Evolutionary conservation across 1,284 basidiomycete genomes (phyloP).

Genomic region (Tylopilus sp.): DNA sequence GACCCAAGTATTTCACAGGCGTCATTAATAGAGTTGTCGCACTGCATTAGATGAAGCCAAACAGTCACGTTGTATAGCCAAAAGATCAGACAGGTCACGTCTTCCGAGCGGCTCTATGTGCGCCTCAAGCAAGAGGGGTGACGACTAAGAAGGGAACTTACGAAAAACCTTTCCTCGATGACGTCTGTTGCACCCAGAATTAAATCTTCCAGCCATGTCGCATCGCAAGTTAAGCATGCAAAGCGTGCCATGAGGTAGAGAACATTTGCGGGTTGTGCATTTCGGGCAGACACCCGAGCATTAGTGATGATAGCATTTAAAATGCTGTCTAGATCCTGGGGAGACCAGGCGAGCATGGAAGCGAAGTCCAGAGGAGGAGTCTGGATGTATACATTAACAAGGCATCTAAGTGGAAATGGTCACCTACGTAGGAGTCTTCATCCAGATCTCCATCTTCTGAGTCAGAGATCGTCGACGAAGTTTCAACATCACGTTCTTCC

Average conservation of each 20-base stretch:
- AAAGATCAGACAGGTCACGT: constrained; percentile 84
- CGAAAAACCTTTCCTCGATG: constrained; percentile 90
- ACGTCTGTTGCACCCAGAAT: constrained; percentile 86
- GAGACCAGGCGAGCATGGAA: constrained; percentile 90
- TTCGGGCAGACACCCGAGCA: constrained; percentile 60
- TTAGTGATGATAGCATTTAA: constrained; percentile 79
- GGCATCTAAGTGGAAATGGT: constrained; percentile 15
- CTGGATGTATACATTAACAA: constrained; percentile 35
- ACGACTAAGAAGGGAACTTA: constrained; percentile 41
- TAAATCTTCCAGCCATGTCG: constrained; percentile 88
- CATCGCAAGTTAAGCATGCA: constrained; percentile 81
- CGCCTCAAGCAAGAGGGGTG: constrained; percentile 10
- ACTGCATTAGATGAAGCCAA: constrained; percentile 87
- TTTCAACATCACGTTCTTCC: constrained; percentile 43
- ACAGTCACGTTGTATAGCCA: constrained; percentile 93
- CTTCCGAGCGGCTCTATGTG: constrained; percentile 72
- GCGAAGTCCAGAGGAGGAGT: constrained; percentile 70
- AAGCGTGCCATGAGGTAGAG: constrained; percentile 85
- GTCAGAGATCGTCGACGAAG: constrained; percentile 37
- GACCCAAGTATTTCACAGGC: constrained; percentile 79
- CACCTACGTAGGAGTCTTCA: constrained; percentile 53
- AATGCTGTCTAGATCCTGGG: constrained; percentile 69
- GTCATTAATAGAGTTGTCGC: constrained; percentile 71
- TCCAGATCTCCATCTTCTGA: constrained; percentile 45
- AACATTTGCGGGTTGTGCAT: constrained; percentile 78